A percentile compares a stretch with the other conserved stretches of the same genome.
Conservation (phyloP, 805 yeast genomes). For the Jamesozyma spencerorum region DNA sequence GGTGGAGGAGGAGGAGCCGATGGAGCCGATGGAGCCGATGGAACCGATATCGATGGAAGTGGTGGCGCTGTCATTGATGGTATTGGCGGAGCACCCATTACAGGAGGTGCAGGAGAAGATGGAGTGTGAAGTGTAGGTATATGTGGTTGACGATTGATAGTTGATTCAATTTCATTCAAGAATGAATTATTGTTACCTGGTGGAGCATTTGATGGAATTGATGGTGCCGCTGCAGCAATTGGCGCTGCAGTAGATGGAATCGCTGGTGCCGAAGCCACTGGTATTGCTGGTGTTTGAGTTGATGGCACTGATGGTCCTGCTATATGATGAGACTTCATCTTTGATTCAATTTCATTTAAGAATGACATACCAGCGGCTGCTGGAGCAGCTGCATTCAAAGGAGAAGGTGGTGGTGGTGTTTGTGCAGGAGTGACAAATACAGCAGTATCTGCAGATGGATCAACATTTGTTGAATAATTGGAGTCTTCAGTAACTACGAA, state of each 20-base stretch:
- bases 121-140: constrained; percentile 1
- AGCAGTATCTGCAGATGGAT: constrained; percentile 13
- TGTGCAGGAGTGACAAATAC: constrained; percentile 11
- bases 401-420: constrained; percentile 6
- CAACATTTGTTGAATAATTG: constrained; percentile 19
- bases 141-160: constrained; percentile 9
- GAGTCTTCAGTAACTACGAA: constrained; percentile 37
- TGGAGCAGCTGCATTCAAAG: constrained; percentile 8
- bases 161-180: constrained; percentile 1
- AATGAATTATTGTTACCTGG: constrained; percentile 2
- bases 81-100: constrained; percentile 18
- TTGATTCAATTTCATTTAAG: constrained; percentile 25
- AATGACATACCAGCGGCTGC: constrained; percentile 19
- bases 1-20: constrained; percentile 12
- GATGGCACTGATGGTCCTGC: constrained; percentile 8
- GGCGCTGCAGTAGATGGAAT: constrained; percentile 7
- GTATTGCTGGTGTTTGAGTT: constrained; percentile 6
- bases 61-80: constrained; percentile 16
- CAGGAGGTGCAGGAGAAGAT: constrained; percentile 24
- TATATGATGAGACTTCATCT: constrained; percentile 11
- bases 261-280: constrained; percentile 14
- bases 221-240: background rate
- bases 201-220: constrained; percentile 5
- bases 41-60: constrained; percentile 11
- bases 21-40: constrained; percentile 11